A percentile compares a stretch with the other conserved stretches of the same genome.
These are phyloP conservation scores for Grigorovia yakushimaensis DNA, from an alignment of 805 yeast genomes.

Conservation along the genomic window DNA sequence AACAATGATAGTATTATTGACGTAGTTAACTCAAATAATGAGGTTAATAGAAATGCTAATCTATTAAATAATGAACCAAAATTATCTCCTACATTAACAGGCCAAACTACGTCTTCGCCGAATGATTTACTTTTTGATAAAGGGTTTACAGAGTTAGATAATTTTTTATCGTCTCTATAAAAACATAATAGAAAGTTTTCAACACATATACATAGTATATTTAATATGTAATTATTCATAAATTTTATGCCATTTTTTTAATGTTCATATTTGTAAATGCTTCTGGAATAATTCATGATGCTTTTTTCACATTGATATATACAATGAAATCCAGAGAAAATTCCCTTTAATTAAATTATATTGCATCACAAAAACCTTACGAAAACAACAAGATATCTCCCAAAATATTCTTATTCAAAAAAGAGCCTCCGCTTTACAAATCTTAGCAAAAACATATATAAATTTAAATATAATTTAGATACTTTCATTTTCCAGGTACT, in stretches of 20 bases:
- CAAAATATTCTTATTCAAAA: too few relatives aligned
- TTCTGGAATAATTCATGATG: too few relatives aligned
- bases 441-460: too few relatives aligned
- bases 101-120: conserved; percentile 15
- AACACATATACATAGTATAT: not conserved
- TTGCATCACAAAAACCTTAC: too few relatives aligned
- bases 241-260: not conserved
- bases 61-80: not conserved
- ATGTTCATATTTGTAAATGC: not conserved
- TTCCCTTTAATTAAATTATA: too few relatives aligned
- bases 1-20: not conserved
- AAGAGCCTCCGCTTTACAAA: too few relatives aligned
- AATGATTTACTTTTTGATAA: conserved; percentile 17
- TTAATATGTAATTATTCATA: not conserved
- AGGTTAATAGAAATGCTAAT: not conserved
- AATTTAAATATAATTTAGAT: too few relatives aligned
- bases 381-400: too few relatives aligned
- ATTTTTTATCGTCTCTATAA: conserved; percentile 22
- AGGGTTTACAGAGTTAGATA: conserved; percentile 24
- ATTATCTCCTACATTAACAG: not conserved
- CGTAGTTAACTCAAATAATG: not conserved
- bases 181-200: not conserved
- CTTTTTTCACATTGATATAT: too few relatives aligned
- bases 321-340: too few relatives aligned
- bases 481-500: too few relatives aligned